These are phyloP conservation scores for Periconia sp. DNA, from an alignment of 2,329 filamentous ascomycete genomes.

Conservation along the genomic window DNA sequence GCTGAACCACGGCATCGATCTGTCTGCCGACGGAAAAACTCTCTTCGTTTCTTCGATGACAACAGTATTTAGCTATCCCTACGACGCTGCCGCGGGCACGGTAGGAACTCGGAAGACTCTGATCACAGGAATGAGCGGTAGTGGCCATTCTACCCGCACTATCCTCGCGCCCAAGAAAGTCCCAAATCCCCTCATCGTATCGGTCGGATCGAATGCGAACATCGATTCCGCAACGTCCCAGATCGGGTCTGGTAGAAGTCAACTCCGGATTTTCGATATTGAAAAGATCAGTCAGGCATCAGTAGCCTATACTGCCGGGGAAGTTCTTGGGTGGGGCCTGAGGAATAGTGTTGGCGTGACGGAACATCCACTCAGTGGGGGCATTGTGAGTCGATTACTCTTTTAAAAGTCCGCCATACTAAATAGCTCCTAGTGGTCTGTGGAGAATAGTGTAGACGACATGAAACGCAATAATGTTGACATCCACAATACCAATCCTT, in stretches of 20 bases:
- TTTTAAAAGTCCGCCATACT: neutral
- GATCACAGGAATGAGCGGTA: slow-evolving; percentile 26
- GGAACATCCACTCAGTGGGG: slow-evolving; percentile 58
- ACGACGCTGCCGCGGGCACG: slow-evolving; percentile 25
- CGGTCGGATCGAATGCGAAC: slow-evolving; percentile 67
- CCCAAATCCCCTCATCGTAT: slow-evolving; percentile 62
- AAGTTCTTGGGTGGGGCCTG: slow-evolving; percentile 67
- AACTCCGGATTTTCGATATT: slow-evolving; percentile 65
- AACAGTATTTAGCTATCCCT: slow-evolving; percentile 26
- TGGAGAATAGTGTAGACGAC: slow-evolving; percentile 73
- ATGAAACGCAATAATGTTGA: slow-evolving; percentile 61
- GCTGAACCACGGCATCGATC: slow-evolving; percentile 30
- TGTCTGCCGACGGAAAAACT: slow-evolving; percentile 28
- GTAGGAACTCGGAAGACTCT: slow-evolving; percentile 28
- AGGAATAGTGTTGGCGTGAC: slow-evolving; percentile 71
- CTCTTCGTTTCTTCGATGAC: slow-evolving; percentile 26
- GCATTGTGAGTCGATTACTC: slow-evolving; percentile 37
- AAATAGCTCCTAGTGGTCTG: slow-evolving; percentile 36
- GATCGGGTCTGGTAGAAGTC: slow-evolving; percentile 61
- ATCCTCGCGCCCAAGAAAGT: slow-evolving; percentile 20
- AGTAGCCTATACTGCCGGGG: slow-evolving; percentile 54
- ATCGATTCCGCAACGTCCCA: slow-evolving; percentile 60
- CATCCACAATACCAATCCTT: slow-evolving; percentile 70
- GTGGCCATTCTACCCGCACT: slow-evolving; percentile 23
- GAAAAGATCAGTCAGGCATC: slow-evolving; percentile 32